Evolutionary conservation across 257 asterid genomes (phyloP), one percentile per base, ranked within the genome.

Genomic region (Linderniella brevidens): DNA sequence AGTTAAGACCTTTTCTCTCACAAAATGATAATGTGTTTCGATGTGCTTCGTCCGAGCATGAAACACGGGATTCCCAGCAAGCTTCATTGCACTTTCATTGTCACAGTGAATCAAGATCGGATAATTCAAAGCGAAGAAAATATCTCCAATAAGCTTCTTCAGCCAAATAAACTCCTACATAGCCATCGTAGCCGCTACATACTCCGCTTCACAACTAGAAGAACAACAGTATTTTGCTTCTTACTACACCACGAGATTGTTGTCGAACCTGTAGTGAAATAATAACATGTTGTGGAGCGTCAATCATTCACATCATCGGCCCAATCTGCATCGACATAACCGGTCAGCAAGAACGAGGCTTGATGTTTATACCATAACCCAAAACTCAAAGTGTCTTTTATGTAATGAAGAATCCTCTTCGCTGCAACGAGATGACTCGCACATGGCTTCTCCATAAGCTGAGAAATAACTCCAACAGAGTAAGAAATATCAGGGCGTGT

Each of bases 111-210:
- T 51, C n/a, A 0, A 3, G 8, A 52, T 13, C 11, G 18, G 18
- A 11, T 25, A 42, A 7, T 50, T 12, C 0, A 40, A n/a, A 11
- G 8, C 29, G 0, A 11, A 19, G 25, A 42, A 17, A 4, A 58
- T 14, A 5, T 52, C 60, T 29, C 16, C 4, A 4, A 47, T 19
- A 0, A 64, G 51, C 11, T 45, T 18, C 17, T 53, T 57, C 0
- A 57, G 52, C 69, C 64, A 62, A 9, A 49, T 13, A 17, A 50
- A 65, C 35, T 59, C 66, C 41, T 59, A 37, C 20, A 65, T 18
- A 54, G 70, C 70, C 58, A 54, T 41, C 0, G 62, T 54, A 8
- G 70, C 55, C n/a, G 37, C 50, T 13, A 49, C 11, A 39, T 54
- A 64, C 12, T 59, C 52, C 1, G 50, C 53, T 48, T 53, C 53